Evolutionary conservation across 441 rosid genomes (phyloP).

Genomic region (Hura crepitans): DNA sequence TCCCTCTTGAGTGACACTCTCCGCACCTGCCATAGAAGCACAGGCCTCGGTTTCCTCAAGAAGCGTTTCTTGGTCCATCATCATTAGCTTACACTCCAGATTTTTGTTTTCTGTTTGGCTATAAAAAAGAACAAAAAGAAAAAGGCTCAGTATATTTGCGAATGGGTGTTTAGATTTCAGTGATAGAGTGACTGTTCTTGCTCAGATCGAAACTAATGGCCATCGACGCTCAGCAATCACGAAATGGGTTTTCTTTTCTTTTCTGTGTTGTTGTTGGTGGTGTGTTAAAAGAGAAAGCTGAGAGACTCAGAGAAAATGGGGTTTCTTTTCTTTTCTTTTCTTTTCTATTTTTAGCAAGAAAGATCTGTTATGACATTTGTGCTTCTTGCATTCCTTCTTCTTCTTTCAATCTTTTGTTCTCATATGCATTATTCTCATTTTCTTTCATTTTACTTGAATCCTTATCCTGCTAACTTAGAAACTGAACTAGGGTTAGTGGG

Average conservation of each 20-base stretch:
- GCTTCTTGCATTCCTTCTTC: conserved; percentile 41
- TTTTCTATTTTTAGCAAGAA: conserved; percentile 60
- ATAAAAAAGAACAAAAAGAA: conserved; percentile 25
- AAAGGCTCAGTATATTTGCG: conserved; percentile 17
- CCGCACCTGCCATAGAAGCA: conserved; percentile 52
- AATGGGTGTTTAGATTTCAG: conserved; percentile 53
- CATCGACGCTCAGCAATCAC: conserved; percentile 73
- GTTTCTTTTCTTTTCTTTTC: background rate
- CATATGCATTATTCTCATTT: conserved; percentile 15
- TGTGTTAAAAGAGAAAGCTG: conserved; percentile 33
- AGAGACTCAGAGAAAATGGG: background rate
- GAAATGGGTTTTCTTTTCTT: conserved; percentile 35
- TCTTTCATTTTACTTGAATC: background rate
- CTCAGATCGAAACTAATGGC: conserved; percentile 52
- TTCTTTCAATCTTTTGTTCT: conserved; percentile 25
- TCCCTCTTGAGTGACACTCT: conserved; percentile 31
- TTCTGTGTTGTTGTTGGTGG: conserved; percentile 6
- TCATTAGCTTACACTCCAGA: conserved; percentile 30
- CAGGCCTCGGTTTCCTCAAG: conserved; percentile 59
- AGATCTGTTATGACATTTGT: conserved; percentile 56
- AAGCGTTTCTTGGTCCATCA: conserved; percentile 37
- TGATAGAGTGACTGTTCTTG: conserved; percentile 41
- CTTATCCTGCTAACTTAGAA: background rate
- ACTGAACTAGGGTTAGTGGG: conserved; percentile 19
- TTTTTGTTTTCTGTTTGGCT: background rate